phyloP scores from a whole-genome alignment of 257 asterid species.

The Solanum tarapatanum region DNA sequence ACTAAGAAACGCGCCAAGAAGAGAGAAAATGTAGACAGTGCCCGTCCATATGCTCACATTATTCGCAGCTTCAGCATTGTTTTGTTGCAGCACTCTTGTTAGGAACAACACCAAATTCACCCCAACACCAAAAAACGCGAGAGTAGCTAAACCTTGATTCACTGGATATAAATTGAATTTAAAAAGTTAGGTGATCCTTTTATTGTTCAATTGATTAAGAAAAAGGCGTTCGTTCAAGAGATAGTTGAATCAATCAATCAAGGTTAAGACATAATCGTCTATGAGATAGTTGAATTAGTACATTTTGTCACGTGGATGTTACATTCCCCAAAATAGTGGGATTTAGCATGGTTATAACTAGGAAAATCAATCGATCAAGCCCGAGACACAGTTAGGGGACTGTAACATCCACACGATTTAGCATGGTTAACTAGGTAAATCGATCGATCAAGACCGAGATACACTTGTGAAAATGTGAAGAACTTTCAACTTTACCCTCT shows the following conservation, averaged over 20 bases:
- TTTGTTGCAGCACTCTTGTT: constrained; percentile 68
- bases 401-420: background rate
- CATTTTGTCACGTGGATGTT: background rate
- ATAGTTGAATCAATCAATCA: background rate
- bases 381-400: background rate
- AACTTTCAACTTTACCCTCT: background rate
- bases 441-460: background rate
- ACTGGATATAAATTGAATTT: constrained; percentile 27
- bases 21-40: constrained; percentile 89
- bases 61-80: constrained; percentile 89
- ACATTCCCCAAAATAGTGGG: background rate
- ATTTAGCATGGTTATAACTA: background rate
- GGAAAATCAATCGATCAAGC: background rate
- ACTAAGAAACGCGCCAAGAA: constrained; percentile 90
- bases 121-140: constrained; percentile 91
- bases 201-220: background rate
- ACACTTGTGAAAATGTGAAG: background rate
- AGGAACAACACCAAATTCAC: constrained; percentile 87
- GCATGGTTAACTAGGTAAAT: background rate
- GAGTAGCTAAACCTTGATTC: constrained; percentile 90
- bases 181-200: background rate
- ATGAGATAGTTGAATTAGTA: background rate
- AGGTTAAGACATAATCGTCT: background rate
- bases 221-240: background rate
- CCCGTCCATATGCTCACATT: constrained; percentile 97